phyloP scores from a whole-genome alignment of 192 early-diverging fungal species.

The Helicostylum pulchrum region DNA sequence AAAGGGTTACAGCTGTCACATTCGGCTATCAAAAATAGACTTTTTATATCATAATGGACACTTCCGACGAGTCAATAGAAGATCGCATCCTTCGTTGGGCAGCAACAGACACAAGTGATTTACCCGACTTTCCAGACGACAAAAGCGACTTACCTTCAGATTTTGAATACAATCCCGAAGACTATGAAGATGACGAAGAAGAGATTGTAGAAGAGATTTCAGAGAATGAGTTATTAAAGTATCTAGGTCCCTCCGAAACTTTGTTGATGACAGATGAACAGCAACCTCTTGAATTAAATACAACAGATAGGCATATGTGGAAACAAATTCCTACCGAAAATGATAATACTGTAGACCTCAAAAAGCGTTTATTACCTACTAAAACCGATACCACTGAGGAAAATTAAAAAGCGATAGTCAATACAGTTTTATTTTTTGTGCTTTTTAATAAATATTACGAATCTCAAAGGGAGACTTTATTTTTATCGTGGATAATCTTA shows the following conservation, averaged over 20 bases:
- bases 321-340: too few relatives aligned
- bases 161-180: slow-evolving; percentile 47
- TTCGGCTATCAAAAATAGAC: too few relatives aligned
- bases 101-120: slow-evolving; percentile 6
- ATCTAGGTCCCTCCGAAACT: slow-evolving; percentile 42
- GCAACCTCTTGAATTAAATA: slow-evolving; percentile 45
- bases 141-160: slow-evolving; percentile 49
- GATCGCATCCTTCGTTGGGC: slow-evolving; percentile 38
- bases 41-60: too few relatives aligned
- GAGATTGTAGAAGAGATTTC: slow-evolving; percentile 48
- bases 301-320: background rate
- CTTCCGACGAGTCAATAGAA: slow-evolving; percentile 19
- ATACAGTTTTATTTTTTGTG: too few relatives aligned
- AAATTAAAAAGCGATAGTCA: too few relatives aligned
- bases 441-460: too few relatives aligned
- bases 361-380: too few relatives aligned
- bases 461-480: too few relatives aligned
- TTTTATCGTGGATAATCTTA: too few relatives aligned
- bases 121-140: slow-evolving; percentile 52
- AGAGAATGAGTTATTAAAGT: slow-evolving; percentile 45
- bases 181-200: slow-evolving; percentile 42
- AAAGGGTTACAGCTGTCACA: too few relatives aligned
- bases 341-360: too few relatives aligned
- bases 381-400: too few relatives aligned
- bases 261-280: slow-evolving; percentile 37